Percentiles rank a stretch among this genome's conserved stretches.
Evolutionary conservation across 129 eudicot genomes (phyloP).

Genomic region (Centaurea solstitialis): DNA sequence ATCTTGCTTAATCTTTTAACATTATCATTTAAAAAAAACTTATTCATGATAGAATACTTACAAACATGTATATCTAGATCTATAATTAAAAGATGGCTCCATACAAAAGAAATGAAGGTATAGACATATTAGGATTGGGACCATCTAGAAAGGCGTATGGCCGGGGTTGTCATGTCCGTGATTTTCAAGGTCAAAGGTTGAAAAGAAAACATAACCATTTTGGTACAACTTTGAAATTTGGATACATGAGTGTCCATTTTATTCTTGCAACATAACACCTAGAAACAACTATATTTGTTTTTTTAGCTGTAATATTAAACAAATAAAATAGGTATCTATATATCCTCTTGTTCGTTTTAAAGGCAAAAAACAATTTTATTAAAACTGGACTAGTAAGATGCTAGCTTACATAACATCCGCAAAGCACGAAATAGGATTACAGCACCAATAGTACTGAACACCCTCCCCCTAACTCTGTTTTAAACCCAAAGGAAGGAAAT

Average conservation of each 20-base stretch:
- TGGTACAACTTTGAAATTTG: constrained; percentile 23
- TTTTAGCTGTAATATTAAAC: too few species aligned
- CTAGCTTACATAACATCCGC: too few species aligned
- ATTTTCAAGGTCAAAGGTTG: constrained; percentile 40
- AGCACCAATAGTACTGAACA: too few species aligned
- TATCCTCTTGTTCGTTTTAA: too few species aligned
- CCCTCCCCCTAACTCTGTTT: too few species aligned
- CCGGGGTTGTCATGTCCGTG: constrained; percentile 19
- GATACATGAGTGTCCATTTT: constrained; percentile 9
- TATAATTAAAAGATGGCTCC: background rate
- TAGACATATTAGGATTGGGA: constrained; percentile 21
- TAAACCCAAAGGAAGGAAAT: too few species aligned
- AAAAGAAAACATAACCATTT: constrained; percentile 19
- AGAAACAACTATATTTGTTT: background rate
- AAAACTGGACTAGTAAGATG: too few species aligned
- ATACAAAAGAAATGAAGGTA: constrained; percentile 7
- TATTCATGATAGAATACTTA: background rate
- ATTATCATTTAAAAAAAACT: background rate
- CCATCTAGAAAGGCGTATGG: constrained; percentile 25
- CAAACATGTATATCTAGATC: constrained; percentile 4
- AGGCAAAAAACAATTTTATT: too few species aligned
- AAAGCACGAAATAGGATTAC: too few species aligned
- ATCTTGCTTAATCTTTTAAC: background rate
- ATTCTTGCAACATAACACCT: background rate
- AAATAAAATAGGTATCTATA: too few species aligned